phyloP scores from a whole-genome alignment of 2,329 filamentous ascomycete species.

The Aspergillus neotritici region DNA sequence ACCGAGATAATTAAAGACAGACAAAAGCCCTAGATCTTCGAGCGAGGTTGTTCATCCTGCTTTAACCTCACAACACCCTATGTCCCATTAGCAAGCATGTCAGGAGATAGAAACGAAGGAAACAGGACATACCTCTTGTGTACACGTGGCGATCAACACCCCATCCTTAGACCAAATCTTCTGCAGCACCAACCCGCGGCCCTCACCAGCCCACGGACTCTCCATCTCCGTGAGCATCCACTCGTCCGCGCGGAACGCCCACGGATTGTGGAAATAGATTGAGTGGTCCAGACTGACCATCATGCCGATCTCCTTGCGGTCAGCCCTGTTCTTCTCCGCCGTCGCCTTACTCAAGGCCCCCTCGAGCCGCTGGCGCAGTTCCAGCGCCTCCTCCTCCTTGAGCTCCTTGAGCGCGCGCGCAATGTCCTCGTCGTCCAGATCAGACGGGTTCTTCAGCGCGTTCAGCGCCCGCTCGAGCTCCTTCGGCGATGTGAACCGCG shows the following conservation, averaged over 20 bases:
- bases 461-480: constrained; percentile 37
- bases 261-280: constrained; percentile 48
- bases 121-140: constrained; percentile 41
- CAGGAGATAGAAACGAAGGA: neutral
- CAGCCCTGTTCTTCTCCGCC: constrained; percentile 16
- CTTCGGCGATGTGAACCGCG: constrained; percentile 59
- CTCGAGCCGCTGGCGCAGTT: constrained; percentile 33
- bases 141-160: constrained; percentile 45
- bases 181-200: constrained; percentile 44
- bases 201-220: constrained; percentile 48
- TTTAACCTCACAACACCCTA: constrained; percentile 44
- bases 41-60: constrained; percentile 34
- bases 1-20: neutral
- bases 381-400: constrained; percentile 38
- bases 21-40: constrained; percentile 24
- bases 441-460: constrained; percentile 39
- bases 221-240: constrained; percentile 49
- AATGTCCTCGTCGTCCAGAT: constrained; percentile 39
- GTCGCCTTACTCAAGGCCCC: constrained; percentile 28
- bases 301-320: constrained; percentile 42
- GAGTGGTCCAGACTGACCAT: constrained; percentile 49
- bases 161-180: constrained; percentile 47
- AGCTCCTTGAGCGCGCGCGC: constrained; percentile 37
- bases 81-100: constrained; percentile 10
- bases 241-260: constrained; percentile 45